Evolutionary conservation across 106 monocot genomes (phyloP).

Genomic region (Acorus gramineus): DNA sequence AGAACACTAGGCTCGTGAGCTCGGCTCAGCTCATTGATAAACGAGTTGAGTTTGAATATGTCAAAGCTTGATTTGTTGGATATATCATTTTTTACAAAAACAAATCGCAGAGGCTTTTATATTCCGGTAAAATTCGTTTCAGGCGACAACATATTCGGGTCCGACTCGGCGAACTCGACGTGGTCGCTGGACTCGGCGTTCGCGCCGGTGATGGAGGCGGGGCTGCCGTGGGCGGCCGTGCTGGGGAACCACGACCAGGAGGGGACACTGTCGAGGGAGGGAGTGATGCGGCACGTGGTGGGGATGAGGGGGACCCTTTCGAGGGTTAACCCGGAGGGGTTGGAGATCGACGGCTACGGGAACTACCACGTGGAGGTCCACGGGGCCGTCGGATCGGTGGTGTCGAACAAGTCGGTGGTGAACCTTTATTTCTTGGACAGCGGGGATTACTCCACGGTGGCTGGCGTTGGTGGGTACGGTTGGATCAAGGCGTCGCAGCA

Average conservation of each 20-base stretch:
- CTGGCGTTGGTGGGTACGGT: slow-evolving; percentile 45
- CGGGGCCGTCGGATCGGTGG: slow-evolving; percentile 39
- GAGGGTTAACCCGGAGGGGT: slow-evolving; percentile 43
- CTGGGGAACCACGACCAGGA: slow-evolving; percentile 97
- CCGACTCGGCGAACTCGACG: slow-evolving; percentile 49
- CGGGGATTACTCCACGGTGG: slow-evolving; percentile 72
- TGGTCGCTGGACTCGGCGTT: slow-evolving; percentile 69
- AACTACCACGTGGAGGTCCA: slow-evolving; percentile 71
- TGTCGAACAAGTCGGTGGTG: slow-evolving; percentile 67
- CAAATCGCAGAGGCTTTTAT: no score
- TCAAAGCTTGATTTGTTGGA: no score
- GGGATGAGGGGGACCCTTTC: slow-evolving; percentile 57
- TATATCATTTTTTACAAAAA: no score
- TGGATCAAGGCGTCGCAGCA: slow-evolving; percentile 95
- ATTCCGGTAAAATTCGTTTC: no score
- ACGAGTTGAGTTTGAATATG: no score
- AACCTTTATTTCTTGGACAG: slow-evolving; percentile 92
- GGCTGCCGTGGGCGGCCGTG: slow-evolving; percentile 88
- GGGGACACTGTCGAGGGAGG: slow-evolving; percentile 54
- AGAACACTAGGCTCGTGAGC: no score
- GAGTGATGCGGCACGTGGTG: slow-evolving; percentile 60
- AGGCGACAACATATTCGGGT: slow-evolving; percentile 89
- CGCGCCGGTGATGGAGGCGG: slow-evolving; percentile 46
- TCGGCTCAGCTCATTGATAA: no score
- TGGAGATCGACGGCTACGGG: slow-evolving; percentile 77